phyloP scores from a whole-genome alignment of 331 rosid species.

The Malus hybrid region DNA sequence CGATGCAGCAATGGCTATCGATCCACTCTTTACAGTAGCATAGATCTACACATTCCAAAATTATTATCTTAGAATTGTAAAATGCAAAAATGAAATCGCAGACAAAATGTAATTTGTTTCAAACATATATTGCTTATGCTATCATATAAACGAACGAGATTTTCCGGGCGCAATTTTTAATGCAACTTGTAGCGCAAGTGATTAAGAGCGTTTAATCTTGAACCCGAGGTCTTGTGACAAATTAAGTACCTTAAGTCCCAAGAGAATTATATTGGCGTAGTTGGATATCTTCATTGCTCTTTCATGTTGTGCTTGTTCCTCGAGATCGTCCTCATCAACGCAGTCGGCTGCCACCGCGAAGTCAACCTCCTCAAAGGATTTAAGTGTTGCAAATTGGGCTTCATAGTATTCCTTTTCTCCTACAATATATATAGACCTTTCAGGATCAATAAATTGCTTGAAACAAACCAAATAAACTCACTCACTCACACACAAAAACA shows the following conservation, averaged over 20 bases:
- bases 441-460: background rate
- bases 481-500: background rate
- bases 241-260: conserved; percentile 33
- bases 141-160: background rate
- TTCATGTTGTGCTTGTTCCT: conserved; percentile 32
- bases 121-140: background rate
- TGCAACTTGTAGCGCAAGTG: no score
- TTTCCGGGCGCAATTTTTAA: no score
- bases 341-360: background rate
- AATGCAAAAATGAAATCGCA: background rate
- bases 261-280: conserved; percentile 35
- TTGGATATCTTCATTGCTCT: conserved; percentile 49
- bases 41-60: conserved; percentile 38
- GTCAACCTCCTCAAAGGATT: conserved; percentile 42
- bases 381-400: conserved; percentile 34
- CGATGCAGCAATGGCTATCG: conserved; percentile 95
- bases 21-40: conserved; percentile 85
- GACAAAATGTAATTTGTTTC: background rate
- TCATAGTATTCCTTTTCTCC: conserved; percentile 50
- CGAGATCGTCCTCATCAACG: conserved; percentile 17
- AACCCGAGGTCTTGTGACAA: background rate
- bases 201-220: no score
- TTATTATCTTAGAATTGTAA: background rate
- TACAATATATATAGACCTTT: background rate
- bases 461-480: background rate